A percentile compares a stretch with the other conserved stretches of the same genome.
Conservation (phyloP, 2,329 filamentous ascomycete genomes). For the Plectosphaerella plurivora region DNA sequence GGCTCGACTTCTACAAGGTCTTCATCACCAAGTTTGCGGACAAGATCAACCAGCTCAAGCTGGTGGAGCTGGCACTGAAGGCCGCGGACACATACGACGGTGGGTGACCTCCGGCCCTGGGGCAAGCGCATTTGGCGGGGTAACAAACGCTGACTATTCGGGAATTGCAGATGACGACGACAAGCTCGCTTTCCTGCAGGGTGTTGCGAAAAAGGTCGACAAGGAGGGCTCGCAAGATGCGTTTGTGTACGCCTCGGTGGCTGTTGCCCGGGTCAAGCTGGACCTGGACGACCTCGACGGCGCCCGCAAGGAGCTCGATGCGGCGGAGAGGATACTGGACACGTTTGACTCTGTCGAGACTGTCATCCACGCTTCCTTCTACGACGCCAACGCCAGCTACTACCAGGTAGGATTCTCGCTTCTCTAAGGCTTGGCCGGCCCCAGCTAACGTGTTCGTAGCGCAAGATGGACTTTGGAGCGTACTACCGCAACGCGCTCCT, state of each 20-base stretch:
- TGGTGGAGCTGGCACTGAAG: slow-evolving; percentile 84
- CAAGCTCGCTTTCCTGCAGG: slow-evolving; percentile 77
- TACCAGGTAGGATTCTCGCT: slow-evolving; percentile 70
- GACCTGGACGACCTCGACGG: slow-evolving; percentile 74
- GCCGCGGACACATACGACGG: slow-evolving; percentile 81
- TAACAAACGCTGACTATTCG: slow-evolving; percentile 2
- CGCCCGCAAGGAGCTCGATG: slow-evolving; percentile 80
- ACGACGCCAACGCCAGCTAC: slow-evolving; percentile 91
- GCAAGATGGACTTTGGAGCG: slow-evolving; percentile 86
- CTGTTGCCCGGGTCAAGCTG: slow-evolving; percentile 83
- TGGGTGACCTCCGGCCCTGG: slow-evolving; percentile 27
- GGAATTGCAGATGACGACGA: slow-evolving; percentile 69
- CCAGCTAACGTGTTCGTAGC: slow-evolving; percentile 17
- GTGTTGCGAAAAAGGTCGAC: slow-evolving; percentile 83
- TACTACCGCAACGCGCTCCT: slow-evolving; percentile 98
- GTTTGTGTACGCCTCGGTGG: slow-evolving; percentile 88
- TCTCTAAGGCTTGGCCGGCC: too few species aligned
- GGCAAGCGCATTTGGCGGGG: background rate
- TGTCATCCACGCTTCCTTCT: slow-evolving; percentile 93
- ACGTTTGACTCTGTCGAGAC: slow-evolving; percentile 93
- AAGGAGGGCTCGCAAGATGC: slow-evolving; percentile 92
- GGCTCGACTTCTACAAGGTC: slow-evolving; percentile 85
- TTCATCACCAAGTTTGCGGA: slow-evolving; percentile 96
- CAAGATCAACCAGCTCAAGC: slow-evolving; percentile 98
- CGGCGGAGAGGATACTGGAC: slow-evolving; percentile 83